phyloP scores from a whole-genome alignment of 805 yeast species.

The Cyberlindnera galapagoensis region DNA sequence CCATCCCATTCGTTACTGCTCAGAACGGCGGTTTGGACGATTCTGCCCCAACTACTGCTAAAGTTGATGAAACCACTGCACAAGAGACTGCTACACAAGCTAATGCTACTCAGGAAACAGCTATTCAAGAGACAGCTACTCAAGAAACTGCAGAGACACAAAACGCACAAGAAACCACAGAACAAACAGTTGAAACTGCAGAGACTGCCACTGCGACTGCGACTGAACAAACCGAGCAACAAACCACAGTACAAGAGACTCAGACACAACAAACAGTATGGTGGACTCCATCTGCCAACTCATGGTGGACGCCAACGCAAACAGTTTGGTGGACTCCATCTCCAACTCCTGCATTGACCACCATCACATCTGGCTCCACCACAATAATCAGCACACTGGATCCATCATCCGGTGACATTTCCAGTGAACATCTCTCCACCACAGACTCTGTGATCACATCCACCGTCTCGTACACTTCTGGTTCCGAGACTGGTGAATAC shows the following conservation, averaged over 20 bases:
- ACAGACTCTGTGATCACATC: conserved; percentile 10
- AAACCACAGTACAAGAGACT: conserved; percentile 20
- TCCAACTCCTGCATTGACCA: conserved; percentile 1
- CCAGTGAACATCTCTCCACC: conserved; percentile 5
- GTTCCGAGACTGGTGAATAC: conserved; percentile 11
- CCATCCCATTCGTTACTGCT: conserved; percentile 8
- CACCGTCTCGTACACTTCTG: conserved; percentile 8
- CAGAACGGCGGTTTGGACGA: conserved; percentile 12
- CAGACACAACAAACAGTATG: conserved; percentile 8
- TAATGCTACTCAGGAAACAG: conserved; percentile 1
- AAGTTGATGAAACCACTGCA: conserved; percentile 3
- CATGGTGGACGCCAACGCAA: conserved; percentile 10
- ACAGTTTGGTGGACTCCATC: conserved; percentile 13
- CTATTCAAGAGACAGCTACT: conserved; percentile 1
- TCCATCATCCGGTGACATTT: neutral
- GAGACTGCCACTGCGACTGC: conserved; percentile 2
- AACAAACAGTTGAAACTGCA: conserved; percentile 4
- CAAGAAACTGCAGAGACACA: neutral
- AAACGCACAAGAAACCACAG: neutral
- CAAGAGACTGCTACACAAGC: conserved; percentile 1
- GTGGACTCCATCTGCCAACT: conserved; percentile 10
- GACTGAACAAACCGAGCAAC: conserved; percentile 1
- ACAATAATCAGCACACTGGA: neutral
- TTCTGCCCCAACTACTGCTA: conserved; percentile 3
- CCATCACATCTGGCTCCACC: conserved; percentile 1